phyloP scores from a whole-genome alignment of 164 flowering plant species.

The Magnolia officinalis region DNA sequence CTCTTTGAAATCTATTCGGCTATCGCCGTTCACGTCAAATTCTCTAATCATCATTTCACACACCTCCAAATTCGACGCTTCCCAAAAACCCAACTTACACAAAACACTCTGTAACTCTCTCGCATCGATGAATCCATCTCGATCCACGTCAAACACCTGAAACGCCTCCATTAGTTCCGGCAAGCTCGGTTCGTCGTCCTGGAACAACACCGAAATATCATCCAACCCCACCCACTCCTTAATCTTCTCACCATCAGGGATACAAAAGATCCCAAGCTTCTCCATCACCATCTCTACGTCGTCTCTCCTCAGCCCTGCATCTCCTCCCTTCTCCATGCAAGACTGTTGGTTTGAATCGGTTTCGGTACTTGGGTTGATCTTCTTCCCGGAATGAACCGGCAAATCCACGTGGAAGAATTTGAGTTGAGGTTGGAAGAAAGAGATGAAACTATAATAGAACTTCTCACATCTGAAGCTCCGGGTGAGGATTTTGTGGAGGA shows the following conservation, averaged over 20 bases:
- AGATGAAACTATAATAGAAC: constrained; percentile 15
- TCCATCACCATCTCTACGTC: constrained; percentile 34
- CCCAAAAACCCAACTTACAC: constrained; percentile 23
- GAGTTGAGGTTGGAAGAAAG: constrained; percentile 12
- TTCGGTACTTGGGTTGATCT: constrained; percentile 4
- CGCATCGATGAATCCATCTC: constrained; percentile 53
- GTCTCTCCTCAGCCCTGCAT: constrained; percentile 20
- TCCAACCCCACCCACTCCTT: constrained; percentile 5
- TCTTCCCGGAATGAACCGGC: background rate
- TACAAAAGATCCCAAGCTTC: constrained; percentile 11
- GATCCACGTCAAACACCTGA: constrained; percentile 40
- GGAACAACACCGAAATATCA: constrained; percentile 24
- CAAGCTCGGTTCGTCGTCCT: constrained; percentile 34
- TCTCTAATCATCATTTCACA: constrained; percentile 40
- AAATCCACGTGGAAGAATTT: background rate
- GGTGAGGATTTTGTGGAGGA: background rate
- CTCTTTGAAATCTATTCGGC: constrained; percentile 37
- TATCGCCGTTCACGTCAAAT: constrained; percentile 44
- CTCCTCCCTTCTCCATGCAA: constrained; percentile 8
- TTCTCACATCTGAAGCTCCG: constrained; percentile 9
- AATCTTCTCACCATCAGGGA: constrained; percentile 1
- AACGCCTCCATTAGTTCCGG: constrained; percentile 45
- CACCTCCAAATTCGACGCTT: constrained; percentile 19
- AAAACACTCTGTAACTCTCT: constrained; percentile 38
- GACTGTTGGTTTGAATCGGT: background rate